A percentile compares a stretch with the other conserved stretches of the same genome.
Evolutionary conservation across 192 early-diverging fungal species (phyloP).

Genomic region (Geosiphon pyriformis): DNA sequence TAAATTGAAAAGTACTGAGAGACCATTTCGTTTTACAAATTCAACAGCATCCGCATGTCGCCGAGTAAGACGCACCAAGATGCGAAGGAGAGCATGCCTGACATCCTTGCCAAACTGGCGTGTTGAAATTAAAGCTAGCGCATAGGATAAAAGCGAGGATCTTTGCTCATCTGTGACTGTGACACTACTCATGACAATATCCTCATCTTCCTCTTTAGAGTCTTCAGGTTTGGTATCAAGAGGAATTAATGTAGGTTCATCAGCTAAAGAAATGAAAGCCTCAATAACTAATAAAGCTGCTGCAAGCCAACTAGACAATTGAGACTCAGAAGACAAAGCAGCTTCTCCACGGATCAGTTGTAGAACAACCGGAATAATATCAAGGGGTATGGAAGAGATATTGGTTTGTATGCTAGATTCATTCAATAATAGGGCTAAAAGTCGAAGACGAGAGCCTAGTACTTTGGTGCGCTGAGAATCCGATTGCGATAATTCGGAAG

Average conservation of each 20-base stretch:
- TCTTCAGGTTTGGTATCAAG: conserved; percentile 30
- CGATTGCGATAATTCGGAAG: neutral
- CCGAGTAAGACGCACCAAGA: conserved; percentile 80
- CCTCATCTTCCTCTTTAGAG: conserved; percentile 35
- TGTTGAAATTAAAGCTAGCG: conserved; percentile 35
- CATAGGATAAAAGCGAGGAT: conserved; percentile 32
- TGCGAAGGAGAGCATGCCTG: conserved; percentile 65
- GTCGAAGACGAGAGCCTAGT: conserved; percentile 46
- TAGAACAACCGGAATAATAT: conserved; percentile 26
- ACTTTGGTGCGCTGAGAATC: conserved; percentile 21
- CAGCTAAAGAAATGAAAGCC: conserved; percentile 50
- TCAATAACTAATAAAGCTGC: conserved; percentile 62
- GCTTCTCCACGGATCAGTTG: conserved; percentile 24
- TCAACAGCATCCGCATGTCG: conserved; percentile 51
- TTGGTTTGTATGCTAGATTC: conserved; percentile 50
- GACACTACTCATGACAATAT: conserved; percentile 35
- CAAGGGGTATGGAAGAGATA: conserved; percentile 25
- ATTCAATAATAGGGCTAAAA: conserved; percentile 55
- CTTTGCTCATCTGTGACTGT: conserved; percentile 25
- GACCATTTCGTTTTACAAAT: conserved; percentile 65
- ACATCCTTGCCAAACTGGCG: conserved; percentile 41
- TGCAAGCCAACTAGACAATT: conserved; percentile 48
- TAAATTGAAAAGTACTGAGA: conserved; percentile 59
- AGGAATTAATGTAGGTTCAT: conserved; percentile 49
- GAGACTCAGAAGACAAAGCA: conserved; percentile 13